Evolutionary conservation across 768 basidiomycete species (phyloP), one percentile per base, ranked within the genome.

Genomic region (Amanita fuliginea): DNA sequence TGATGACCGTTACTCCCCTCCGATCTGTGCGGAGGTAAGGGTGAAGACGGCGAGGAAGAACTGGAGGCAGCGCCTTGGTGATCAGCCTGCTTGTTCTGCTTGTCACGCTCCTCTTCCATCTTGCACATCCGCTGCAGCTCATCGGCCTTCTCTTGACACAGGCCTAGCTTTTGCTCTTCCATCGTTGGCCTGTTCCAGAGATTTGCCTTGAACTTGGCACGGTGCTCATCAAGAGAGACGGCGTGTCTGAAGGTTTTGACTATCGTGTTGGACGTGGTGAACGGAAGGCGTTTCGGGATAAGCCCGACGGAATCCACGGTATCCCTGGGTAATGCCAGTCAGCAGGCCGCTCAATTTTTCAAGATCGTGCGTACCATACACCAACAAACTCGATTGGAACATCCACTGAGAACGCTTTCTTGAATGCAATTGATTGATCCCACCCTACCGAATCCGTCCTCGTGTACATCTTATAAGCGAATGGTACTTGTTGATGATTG

Each of bases 291-390:
- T 22, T 69, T 69, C 2, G 72, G 70, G 45, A 80, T 64, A 35
- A 78, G 42, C 9, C 80, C 80, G 11, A 83, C 79, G 0, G 80
- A 82, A 18, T 75, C 73, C 4, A 85, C 81, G 1, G 80, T 83
- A 54, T 85, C 82, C 79, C 81, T 83, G 1, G 19, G 14, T 19
- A 18, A 18, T 39, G 16, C 16, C 9, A 10, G 10, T 39, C 16
- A 19, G n/a, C 24, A 32, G 11, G n/a, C n/a, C 6, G 7, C 19
- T 16, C 6, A 16, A 8, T 6, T 16, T 19, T n/a, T 6, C 19
- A 19, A 41, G n/a, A n/a, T n/a, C n/a, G n/a, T n/a, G n/a, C 69
- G 11, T 51, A 77, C 77, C 73, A 78, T 11, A 80, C 74, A 1
- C 78, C 80, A 11, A 83, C 52, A 49, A 81, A 81, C 16, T 80